phyloP scores from a whole-genome alignment of 306 rosid species.

The Glycine latifolia region DNA sequence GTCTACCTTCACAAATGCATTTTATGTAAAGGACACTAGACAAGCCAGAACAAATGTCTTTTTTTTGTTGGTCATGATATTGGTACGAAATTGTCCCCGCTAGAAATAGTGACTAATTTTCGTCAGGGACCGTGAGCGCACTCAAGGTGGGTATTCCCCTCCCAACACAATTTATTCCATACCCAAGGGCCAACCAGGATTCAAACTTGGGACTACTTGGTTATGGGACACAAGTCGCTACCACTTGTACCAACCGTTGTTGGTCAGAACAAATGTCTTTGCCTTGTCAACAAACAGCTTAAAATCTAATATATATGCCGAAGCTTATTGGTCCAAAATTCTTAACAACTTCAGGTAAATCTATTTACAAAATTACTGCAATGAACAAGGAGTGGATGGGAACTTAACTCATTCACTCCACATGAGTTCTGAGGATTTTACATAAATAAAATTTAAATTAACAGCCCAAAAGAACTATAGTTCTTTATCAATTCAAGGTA shows the following conservation, averaged over 20 bases:
- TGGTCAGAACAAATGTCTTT: constrained; percentile 22
- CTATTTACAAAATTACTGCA: constrained; percentile 25
- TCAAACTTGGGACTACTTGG: too few species aligned
- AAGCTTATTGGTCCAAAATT: constrained; percentile 16
- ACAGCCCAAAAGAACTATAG: constrained; percentile 23
- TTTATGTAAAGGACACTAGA: constrained; percentile 24
- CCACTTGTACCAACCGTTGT: too few species aligned
- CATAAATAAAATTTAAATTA: constrained; percentile 27
- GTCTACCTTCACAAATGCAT: constrained; percentile 19
- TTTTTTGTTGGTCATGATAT: too few species aligned
- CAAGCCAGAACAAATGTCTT: constrained; percentile 28
- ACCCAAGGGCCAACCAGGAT: too few species aligned
- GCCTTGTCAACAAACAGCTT: constrained; percentile 17
- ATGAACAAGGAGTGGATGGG: constrained; percentile 8
- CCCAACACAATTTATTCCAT: too few species aligned
- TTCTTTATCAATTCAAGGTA: constrained; percentile 34
- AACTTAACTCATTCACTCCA: constrained; percentile 21
- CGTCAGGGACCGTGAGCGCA: too few species aligned
- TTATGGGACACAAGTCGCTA: too few species aligned
- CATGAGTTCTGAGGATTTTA: constrained; percentile 17
- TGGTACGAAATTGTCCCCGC: too few species aligned
- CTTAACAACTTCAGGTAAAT: constrained; percentile 31
- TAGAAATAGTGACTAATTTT: too few species aligned
- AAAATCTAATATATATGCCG: constrained; percentile 9
- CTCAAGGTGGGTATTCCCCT: too few species aligned